A percentile compares a stretch with the other conserved stretches of the same genome.
Evolutionary conservation across 1,139 yeast genomes (phyloP).

Genomic region (Wickerhamomyces sp.): DNA sequence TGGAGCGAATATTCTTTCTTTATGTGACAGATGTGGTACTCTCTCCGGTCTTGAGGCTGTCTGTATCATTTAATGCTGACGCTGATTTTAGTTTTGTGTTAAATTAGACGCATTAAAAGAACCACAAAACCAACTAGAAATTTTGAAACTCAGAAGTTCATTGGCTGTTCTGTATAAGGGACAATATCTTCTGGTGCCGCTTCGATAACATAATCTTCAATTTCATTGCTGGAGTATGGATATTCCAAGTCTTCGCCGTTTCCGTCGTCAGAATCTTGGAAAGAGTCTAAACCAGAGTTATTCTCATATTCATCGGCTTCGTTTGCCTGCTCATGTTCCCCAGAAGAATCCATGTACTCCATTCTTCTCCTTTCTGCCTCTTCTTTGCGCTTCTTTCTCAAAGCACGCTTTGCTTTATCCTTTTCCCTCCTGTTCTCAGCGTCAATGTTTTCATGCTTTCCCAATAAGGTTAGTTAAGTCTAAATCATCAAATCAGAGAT

Average conservation of each 20-base stretch:
- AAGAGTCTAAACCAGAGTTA: background rate
- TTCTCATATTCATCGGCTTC: background rate
- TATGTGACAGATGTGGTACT: too few relatives aligned
- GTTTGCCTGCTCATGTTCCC: background rate
- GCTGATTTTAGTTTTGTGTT: background rate
- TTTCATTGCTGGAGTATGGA: background rate
- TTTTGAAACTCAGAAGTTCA: background rate
- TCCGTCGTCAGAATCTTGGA: background rate
- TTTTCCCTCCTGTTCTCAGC: conserved; percentile 23
- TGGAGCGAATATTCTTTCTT: background rate
- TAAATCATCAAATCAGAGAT: too few relatives aligned
- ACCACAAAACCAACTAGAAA: background rate
- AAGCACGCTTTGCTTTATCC: conserved; percentile 18
- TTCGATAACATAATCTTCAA: conserved; percentile 4
- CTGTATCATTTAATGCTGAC: background rate
- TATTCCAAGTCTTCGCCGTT: conserved; percentile 1
- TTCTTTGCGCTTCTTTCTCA: conserved; percentile 17
- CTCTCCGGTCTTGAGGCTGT: too few relatives aligned
- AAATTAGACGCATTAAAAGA: too few relatives aligned
- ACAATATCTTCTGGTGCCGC: background rate
- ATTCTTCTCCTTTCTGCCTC: conserved; percentile 3
- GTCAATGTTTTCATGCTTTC: conserved; percentile 19
- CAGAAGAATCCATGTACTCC: conserved; percentile 1
- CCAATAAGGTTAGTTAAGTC: too few relatives aligned
- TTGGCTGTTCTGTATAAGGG: background rate